Percentiles rank a stretch among this genome's conserved stretches.
Conservation (phyloP, 768 basidiomycete species). For the Termitomyces sp. region DNA sequence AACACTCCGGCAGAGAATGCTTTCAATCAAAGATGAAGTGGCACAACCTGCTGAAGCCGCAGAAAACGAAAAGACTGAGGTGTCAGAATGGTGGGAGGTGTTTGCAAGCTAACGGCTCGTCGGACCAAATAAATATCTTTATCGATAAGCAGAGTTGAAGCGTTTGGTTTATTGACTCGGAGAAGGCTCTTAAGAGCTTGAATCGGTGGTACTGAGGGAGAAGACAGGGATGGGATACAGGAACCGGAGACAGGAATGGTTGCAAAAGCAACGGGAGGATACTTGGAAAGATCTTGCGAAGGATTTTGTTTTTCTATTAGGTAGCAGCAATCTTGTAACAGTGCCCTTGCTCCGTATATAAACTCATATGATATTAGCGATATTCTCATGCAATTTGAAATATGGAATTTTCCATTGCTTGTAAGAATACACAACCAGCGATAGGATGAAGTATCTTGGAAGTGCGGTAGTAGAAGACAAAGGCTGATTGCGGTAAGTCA, state of each 20-base stretch:
- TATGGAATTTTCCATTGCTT: neutral
- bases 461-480: too few relatives aligned
- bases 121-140: constrained; percentile 4
- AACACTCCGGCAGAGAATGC: neutral
- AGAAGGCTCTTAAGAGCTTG: neutral
- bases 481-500: neutral
- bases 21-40: neutral
- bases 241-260: constrained; percentile 4
- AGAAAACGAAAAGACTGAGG: constrained; percentile 1
- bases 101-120: constrained; percentile 5
- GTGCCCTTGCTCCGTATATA: neutral
- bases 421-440: neutral
- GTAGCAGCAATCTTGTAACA: too few relatives aligned
- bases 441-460: neutral
- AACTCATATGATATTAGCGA: neutral
- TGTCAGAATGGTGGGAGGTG: constrained; percentile 10
- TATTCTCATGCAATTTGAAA: neutral
- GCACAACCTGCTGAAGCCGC: neutral
- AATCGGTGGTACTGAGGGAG: neutral
- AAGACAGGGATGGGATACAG: constrained; percentile 2
- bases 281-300: constrained; percentile 3
- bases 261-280: constrained; percentile 4
- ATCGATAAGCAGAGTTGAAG: constrained; percentile 2
- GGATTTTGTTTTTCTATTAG: constrained; percentile 1
- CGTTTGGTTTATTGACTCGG: constrained; percentile 2